Evolutionary conservation across 106 monocot species (phyloP).

Genomic region (Dioscorea alata): DNA sequence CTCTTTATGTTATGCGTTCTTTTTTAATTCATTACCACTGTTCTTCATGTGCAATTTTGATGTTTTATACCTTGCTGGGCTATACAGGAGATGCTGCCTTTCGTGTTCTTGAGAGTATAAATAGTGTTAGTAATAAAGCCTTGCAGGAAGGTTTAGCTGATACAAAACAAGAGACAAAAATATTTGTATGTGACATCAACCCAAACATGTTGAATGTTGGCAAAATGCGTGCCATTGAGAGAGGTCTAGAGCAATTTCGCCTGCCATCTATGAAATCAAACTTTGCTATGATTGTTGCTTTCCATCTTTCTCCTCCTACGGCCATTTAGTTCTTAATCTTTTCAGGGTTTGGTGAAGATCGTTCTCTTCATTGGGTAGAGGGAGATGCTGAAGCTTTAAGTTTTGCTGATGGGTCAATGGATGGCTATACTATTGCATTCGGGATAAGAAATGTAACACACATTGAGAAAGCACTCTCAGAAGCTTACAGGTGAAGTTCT

Average conservation of each 20-base stretch:
- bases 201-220: slow-evolving; percentile 87
- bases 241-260: slow-evolving; percentile 31
- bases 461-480: slow-evolving; percentile 77
- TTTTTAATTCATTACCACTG: too few relatives aligned
- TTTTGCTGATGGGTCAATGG: slow-evolving; percentile 81
- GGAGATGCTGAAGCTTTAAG: slow-evolving; percentile 95
- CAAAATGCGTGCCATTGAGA: slow-evolving; percentile 78
- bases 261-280: background rate
- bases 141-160: slow-evolving; percentile 33
- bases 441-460: slow-evolving; percentile 99
- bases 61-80: too few relatives aligned
- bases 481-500: slow-evolving; percentile 68
- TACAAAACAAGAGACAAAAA: slow-evolving; percentile 59
- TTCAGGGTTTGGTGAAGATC: slow-evolving; percentile 48
- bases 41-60: too few relatives aligned
- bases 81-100: slow-evolving; percentile 85
- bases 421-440: slow-evolving; percentile 97
- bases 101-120: slow-evolving; percentile 70
- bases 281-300: background rate
- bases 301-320: background rate
- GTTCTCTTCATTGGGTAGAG: slow-evolving; percentile 61
- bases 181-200: slow-evolving; percentile 89
- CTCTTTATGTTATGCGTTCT: too few relatives aligned
- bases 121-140: slow-evolving; percentile 60
- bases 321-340: background rate